Evolutionary conservation across 2,329 filamentous ascomycete species (phyloP).

Genomic region (Colletotrichum costaricense): DNA sequence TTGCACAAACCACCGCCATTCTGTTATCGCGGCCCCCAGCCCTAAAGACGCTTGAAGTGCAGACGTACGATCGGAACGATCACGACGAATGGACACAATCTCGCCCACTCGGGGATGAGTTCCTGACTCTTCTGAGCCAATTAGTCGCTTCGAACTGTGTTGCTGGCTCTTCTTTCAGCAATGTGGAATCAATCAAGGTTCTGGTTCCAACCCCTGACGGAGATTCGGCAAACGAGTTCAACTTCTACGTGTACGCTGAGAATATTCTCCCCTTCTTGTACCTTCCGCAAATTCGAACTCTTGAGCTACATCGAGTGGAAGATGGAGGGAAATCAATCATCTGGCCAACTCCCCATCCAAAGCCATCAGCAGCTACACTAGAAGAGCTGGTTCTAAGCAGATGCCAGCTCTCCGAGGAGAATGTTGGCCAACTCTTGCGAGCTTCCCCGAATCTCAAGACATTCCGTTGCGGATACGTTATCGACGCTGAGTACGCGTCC

Average conservation of each 20-base stretch:
- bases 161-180: background rate
- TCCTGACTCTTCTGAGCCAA: background rate
- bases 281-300: background rate
- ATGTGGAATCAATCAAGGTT: background rate
- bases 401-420: background rate
- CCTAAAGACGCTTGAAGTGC: background rate
- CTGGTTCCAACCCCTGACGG: background rate
- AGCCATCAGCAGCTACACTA: background rate
- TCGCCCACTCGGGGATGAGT: background rate
- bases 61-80: background rate
- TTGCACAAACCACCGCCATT: background rate
- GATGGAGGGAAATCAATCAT: background rate
- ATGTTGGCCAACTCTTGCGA: background rate
- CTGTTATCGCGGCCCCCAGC: background rate
- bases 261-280: background rate
- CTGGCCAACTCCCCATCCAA: background rate
- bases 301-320: conserved; percentile 8
- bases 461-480: background rate
- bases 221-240: background rate
- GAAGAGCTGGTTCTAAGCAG: background rate
- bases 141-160: background rate
- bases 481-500: background rate
- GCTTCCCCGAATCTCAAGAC: background rate
- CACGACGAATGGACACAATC: background rate
- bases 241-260: background rate